Conservation (phyloP, 495 filamentous ascomycete species). For the Penicillium coffeae region DNA sequence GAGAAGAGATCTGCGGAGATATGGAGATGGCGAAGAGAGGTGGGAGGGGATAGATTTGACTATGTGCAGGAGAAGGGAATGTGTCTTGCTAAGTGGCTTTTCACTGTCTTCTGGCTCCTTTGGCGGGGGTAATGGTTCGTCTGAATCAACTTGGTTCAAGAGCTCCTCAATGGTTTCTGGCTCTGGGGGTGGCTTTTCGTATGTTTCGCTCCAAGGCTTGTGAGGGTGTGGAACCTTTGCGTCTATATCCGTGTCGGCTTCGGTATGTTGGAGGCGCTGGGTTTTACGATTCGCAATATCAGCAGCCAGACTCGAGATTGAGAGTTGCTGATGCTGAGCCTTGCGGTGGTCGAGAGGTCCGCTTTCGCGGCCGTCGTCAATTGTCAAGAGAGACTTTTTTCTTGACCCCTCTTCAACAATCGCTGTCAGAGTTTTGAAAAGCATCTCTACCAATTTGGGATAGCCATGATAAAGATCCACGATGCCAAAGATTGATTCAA, state of each 20-base stretch:
- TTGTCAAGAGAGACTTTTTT: conserved; percentile 53
- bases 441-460: conserved; percentile 72
- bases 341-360: conserved; percentile 36
- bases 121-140: conserved; percentile 38
- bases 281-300: conserved; percentile 34
- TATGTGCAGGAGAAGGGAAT: conserved; percentile 64
- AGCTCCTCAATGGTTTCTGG: conserved; percentile 31
- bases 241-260: conserved; percentile 32
- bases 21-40: conserved; percentile 75
- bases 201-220: conserved; percentile 36
- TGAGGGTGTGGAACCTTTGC: conserved; percentile 31
- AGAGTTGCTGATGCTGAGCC: conserved; percentile 29
- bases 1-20: conserved; percentile 72
- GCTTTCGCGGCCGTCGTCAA: conserved; percentile 32
- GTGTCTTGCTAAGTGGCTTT: conserved; percentile 50
- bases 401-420: conserved; percentile 79
- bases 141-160: conserved; percentile 31
- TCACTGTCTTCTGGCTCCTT: conserved; percentile 50
- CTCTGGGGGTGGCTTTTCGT: conserved; percentile 22
- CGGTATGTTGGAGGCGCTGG: conserved; percentile 28
- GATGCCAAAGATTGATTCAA: conserved; percentile 84
- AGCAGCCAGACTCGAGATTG: conserved; percentile 34
- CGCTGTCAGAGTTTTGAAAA: conserved; percentile 77
- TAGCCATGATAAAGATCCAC: conserved; percentile 94
- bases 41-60: conserved; percentile 73